Percentiles rank a stretch among this genome's conserved stretches.
Evolutionary conservation across 2,329 filamentous ascomycete genomes (phyloP).

Genomic region (Trichothecium roseum): DNA sequence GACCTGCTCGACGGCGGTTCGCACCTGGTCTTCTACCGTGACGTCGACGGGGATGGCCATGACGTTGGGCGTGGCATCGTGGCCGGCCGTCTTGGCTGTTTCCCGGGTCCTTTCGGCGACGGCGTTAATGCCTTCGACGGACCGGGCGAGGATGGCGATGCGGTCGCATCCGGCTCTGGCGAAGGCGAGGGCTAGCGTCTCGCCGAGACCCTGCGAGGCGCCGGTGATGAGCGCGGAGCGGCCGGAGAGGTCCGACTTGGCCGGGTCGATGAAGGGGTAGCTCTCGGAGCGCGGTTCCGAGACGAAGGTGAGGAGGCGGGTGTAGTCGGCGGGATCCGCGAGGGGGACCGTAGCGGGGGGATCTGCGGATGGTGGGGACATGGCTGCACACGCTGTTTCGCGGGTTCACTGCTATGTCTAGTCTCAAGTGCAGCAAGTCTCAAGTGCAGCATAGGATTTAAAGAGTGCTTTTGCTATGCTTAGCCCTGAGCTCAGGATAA

Average conservation of each 20-base stretch:
- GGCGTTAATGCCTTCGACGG: constrained; percentile 19
- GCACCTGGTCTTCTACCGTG: constrained; percentile 18
- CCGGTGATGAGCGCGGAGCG: constrained; percentile 41
- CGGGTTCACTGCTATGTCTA: too few species aligned
- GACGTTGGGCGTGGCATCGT: constrained; percentile 18
- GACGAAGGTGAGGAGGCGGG: background rate
- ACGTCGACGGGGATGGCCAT: constrained; percentile 28
- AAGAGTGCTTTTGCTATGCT: too few species aligned
- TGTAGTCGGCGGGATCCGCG: background rate
- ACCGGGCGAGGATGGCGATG: constrained; percentile 44
- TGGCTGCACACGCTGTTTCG: too few species aligned
- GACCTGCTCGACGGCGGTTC: constrained; percentile 13
- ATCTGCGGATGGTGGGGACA: too few species aligned
- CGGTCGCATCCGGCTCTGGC: constrained; percentile 39
- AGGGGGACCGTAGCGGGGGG: too few species aligned
- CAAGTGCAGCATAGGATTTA: too few species aligned
- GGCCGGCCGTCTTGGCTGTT: constrained; percentile 19
- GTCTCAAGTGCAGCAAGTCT: too few species aligned
- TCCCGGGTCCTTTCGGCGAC: constrained; percentile 17
- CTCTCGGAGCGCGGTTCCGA: constrained; percentile 16
- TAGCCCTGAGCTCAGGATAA: too few species aligned
- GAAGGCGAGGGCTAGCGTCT: constrained; percentile 40
- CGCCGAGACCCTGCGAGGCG: constrained; percentile 43
- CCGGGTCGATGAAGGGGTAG: constrained; percentile 39
- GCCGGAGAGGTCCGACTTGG: constrained; percentile 23